Evolutionary conservation across 345 rosid species (phyloP).

Genomic region (Anastatica hierochuntica): DNA sequence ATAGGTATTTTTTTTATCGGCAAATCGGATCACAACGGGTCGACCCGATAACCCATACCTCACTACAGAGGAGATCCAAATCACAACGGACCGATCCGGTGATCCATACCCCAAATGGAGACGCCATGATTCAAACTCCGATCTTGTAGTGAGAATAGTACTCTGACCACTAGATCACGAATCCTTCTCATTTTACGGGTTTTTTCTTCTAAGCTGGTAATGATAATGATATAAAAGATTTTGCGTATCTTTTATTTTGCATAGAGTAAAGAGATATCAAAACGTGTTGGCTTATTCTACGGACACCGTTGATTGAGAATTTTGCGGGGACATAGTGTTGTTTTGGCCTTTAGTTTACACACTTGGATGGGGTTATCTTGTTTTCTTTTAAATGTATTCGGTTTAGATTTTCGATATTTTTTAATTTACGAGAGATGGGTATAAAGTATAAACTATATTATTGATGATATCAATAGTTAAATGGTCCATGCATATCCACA

Average conservation of each 20-base stretch:
- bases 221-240: conserved; percentile 1
- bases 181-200: no score
- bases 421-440: not conserved
- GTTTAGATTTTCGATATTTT: not conserved
- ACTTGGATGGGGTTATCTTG: not conserved
- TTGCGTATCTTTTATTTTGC: conserved; percentile 21
- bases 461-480: not conserved
- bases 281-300: conserved; percentile 16
- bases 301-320: conserved; percentile 1
- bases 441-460: not conserved
- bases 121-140: no score
- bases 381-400: not conserved
- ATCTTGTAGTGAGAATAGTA: no score
- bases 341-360: not conserved
- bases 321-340: not conserved
- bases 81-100: no score
- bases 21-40: no score
- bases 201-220: no score
- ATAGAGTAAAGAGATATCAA: not conserved
- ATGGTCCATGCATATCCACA: conserved; percentile 2
- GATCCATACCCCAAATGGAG: no score
- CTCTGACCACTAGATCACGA: no score
- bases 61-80: no score
- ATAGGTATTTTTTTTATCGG: no score
- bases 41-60: no score